Conservation (phyloP, 148 eudicot species). For the Cornus kousa region DNA sequence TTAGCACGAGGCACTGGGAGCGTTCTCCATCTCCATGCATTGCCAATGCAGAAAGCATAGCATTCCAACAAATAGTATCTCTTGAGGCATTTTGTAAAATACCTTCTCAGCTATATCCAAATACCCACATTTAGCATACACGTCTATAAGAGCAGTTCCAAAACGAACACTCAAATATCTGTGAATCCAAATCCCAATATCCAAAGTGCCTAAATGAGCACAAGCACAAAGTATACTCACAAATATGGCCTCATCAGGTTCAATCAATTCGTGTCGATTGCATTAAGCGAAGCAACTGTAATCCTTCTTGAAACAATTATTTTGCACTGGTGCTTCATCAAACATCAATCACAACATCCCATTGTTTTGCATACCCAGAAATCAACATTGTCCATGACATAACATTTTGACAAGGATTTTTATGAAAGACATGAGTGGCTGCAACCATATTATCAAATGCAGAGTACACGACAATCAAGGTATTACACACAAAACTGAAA, state of each 20-base stretch:
- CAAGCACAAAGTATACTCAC: slow-evolving; percentile 32
- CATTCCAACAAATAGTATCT: slow-evolving; percentile 36
- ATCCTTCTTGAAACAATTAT: slow-evolving; percentile 34
- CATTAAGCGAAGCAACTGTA: slow-evolving; percentile 29
- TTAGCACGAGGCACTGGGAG: too few relatives aligned
- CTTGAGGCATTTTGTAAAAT: slow-evolving; percentile 28
- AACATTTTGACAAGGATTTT: slow-evolving; percentile 19
- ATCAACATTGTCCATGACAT: slow-evolving; percentile 35
- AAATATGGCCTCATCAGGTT: slow-evolving; percentile 32
- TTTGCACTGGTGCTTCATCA: slow-evolving; percentile 35
- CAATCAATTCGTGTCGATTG: slow-evolving; percentile 14
- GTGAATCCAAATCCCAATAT: slow-evolving; percentile 37
- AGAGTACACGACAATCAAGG: slow-evolving; percentile 17
- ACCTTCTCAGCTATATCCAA: slow-evolving; percentile 32
- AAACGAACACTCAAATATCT: slow-evolving; percentile 17
- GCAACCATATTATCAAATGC: slow-evolving; percentile 20
- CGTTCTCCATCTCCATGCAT: slow-evolving; percentile 30
- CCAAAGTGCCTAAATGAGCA: slow-evolving; percentile 32
- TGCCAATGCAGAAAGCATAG: slow-evolving; percentile 32
- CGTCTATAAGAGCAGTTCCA: slow-evolving; percentile 33
- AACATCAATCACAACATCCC: slow-evolving; percentile 30
- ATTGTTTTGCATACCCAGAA: slow-evolving; percentile 30
- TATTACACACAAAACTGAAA: slow-evolving; percentile 27
- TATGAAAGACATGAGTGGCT: slow-evolving; percentile 21
- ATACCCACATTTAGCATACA: slow-evolving; percentile 39